Conservation (phyloP, 2,329 filamentous ascomycete species). For the Trichoderma endophyticum region DNA sequence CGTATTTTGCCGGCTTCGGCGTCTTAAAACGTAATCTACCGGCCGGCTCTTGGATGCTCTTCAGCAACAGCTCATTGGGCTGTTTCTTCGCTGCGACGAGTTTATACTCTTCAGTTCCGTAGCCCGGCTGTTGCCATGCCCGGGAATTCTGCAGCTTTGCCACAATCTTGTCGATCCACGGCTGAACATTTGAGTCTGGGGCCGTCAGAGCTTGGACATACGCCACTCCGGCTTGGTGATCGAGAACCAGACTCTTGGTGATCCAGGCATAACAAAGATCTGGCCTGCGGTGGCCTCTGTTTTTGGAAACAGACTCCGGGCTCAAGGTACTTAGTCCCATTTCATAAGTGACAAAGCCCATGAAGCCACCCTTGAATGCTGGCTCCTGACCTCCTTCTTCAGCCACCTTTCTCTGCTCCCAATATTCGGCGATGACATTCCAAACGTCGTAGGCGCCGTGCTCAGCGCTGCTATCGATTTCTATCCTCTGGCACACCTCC, state of each 20-base stretch:
- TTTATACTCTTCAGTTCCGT: slow-evolving; percentile 12
- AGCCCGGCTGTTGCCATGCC: slow-evolving; percentile 28
- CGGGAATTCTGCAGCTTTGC: slow-evolving; percentile 32
- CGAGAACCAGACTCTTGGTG: slow-evolving; percentile 72
- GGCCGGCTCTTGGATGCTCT: slow-evolving; percentile 14
- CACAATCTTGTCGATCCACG: slow-evolving; percentile 33
- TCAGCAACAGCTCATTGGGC: slow-evolving; percentile 23
- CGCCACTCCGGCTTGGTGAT: slow-evolving; percentile 60
- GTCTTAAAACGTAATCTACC: slow-evolving; percentile 33
- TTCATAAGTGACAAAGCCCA: slow-evolving; percentile 84
- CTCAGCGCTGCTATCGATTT: slow-evolving; percentile 26
- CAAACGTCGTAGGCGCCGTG: slow-evolving; percentile 41
- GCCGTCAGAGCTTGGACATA: slow-evolving; percentile 56
- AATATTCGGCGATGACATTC: slow-evolving; percentile 49
- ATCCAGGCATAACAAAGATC: slow-evolving; percentile 77
- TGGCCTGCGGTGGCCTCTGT: slow-evolving; percentile 46
- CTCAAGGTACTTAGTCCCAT: slow-evolving; percentile 57
- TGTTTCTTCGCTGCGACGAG: background rate
- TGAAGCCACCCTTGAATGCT: slow-evolving; percentile 78
- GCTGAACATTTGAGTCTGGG: slow-evolving; percentile 26
- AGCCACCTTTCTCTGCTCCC: slow-evolving; percentile 29
- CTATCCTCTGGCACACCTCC: slow-evolving; percentile 29
- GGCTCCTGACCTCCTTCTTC: slow-evolving; percentile 22
- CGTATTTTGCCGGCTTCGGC: slow-evolving; percentile 54
- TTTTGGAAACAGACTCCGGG: slow-evolving; percentile 27